phyloP scores from a whole-genome alignment of 2,329 filamentous ascomycete genomes.

The Arthroderma sp. region DNA sequence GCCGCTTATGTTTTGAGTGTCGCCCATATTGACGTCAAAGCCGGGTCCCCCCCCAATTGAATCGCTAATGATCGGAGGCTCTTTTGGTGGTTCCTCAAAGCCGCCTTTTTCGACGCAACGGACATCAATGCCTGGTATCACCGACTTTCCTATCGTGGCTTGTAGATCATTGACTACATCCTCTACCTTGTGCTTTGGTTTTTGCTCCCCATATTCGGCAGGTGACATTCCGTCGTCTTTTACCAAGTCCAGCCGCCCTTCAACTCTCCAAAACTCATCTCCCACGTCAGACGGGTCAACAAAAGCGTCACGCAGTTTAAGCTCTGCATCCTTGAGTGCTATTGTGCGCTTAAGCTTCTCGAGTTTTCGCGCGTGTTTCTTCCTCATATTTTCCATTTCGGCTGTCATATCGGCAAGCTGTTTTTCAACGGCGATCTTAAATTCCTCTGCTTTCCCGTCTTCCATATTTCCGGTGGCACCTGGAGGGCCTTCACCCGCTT shows the following conservation, averaged over 20 bases:
- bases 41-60: constrained; percentile 5
- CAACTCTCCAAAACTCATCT: constrained; percentile 50
- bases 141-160: constrained; percentile 51
- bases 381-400: constrained; percentile 76
- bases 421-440: constrained; percentile 62
- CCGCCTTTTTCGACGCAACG: constrained; percentile 67
- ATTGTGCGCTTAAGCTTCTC: constrained; percentile 60
- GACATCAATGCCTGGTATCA: constrained; percentile 51
- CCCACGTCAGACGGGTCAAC: constrained; percentile 43
- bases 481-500: constrained; percentile 15
- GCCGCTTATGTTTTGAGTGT: not conserved
- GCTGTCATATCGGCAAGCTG: constrained; percentile 60
- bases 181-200: constrained; percentile 41
- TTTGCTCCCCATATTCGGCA: constrained; percentile 27
- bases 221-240: constrained; percentile 24
- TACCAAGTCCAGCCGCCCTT: constrained; percentile 33
- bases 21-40: constrained; percentile 13
- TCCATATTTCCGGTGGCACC: constrained; percentile 50
- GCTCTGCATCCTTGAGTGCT: constrained; percentile 59
- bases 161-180: constrained; percentile 67
- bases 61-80: constrained; percentile 11
- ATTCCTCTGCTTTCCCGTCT: constrained; percentile 65
- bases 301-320: constrained; percentile 55
- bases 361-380: constrained; percentile 62
- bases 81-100: constrained; percentile 43